phyloP scores from a whole-genome alignment of 352 stramenopile genomes.

The Blastocystis sp. region DNA sequence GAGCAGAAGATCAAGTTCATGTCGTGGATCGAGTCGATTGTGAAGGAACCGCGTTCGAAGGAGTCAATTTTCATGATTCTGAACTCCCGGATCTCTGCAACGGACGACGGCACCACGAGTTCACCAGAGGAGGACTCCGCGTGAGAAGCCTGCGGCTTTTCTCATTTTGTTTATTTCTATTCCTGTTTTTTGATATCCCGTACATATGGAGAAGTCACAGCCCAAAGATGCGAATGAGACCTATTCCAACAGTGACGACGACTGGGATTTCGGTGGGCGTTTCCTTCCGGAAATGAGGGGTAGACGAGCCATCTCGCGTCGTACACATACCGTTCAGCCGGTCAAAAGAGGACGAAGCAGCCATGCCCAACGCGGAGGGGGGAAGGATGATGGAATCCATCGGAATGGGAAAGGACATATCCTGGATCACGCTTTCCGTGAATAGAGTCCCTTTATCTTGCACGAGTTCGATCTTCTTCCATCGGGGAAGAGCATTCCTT shows the following conservation, averaged over 20 bases:
- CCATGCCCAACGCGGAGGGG: background rate
- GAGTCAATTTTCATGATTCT: conserved; percentile 28
- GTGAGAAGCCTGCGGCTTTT: conserved; percentile 18
- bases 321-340: conserved; percentile 9
- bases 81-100: conserved; percentile 16
- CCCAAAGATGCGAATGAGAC: background rate
- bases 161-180: conserved; percentile 2
- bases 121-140: conserved; percentile 22
- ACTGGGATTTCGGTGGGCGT: conserved; percentile 50
- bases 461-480: background rate
- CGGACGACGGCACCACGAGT: conserved; percentile 1
- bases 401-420: conserved; percentile 26
- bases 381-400: background rate
- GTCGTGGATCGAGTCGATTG: conserved; percentile 61
- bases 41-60: conserved; percentile 5
- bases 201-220: background rate
- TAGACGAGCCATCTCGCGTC: conserved; percentile 26
- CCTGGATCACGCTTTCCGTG: background rate
- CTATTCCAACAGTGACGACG: conserved; percentile 28
- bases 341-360: conserved; percentile 20
- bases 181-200: conserved; percentile 3
- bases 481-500: background rate
- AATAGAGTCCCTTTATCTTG: conserved; percentile 16
- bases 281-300: background rate
- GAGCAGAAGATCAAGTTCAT: conserved; percentile 71